A percentile compares a stretch with the other conserved stretches of the same genome.
phyloP scores from a whole-genome alignment of 805 yeast species.

The Metschnikowia anglica region DNA sequence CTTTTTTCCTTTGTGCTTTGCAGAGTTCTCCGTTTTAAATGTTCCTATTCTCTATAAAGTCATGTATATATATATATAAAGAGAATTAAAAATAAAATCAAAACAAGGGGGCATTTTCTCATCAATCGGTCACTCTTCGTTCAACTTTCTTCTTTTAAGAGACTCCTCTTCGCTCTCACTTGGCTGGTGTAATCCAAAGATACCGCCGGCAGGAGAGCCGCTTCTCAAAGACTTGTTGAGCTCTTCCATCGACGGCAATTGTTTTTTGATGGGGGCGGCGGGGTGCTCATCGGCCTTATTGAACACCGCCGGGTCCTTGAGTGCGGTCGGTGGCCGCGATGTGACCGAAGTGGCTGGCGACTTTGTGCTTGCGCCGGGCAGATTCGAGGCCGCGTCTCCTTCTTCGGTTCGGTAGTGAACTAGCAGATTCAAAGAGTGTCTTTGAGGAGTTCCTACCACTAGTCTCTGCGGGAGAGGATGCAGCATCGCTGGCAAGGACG shows the following conservation, averaged over 20 bases:
- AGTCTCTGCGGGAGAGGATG: slow-evolving; percentile 15
- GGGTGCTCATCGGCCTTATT: not conserved
- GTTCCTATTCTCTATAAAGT: too few relatives aligned
- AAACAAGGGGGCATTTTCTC: too few relatives aligned
- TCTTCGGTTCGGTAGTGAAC: slow-evolving; percentile 1
- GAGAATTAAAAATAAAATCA: too few relatives aligned
- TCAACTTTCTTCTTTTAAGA: slow-evolving; percentile 17
- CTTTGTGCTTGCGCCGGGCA: not conserved
- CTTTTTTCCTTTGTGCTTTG: too few relatives aligned
- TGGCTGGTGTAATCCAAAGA: slow-evolving; percentile 3
- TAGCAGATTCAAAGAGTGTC: slow-evolving; percentile 14
- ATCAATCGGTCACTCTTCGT: too few relatives aligned
- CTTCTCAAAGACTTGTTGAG: slow-evolving; percentile 32
- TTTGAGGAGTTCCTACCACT: slow-evolving; percentile 12
- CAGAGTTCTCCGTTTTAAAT: too few relatives aligned
- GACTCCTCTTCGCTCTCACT: slow-evolving; percentile 10
- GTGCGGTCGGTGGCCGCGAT: not conserved
- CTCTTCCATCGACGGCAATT: slow-evolving; percentile 39
- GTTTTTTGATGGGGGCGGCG: slow-evolving; percentile 16
- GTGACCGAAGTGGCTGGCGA: not conserved
- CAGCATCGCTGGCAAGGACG: slow-evolving; percentile 18
- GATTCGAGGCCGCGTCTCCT: not conserved
- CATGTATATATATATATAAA: not conserved
- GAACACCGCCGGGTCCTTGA: not conserved
- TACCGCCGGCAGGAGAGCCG: slow-evolving; percentile 8